phyloP scores from a whole-genome alignment of 2,329 filamentous ascomycete species.

The Waltergamsia citrina region DNA sequence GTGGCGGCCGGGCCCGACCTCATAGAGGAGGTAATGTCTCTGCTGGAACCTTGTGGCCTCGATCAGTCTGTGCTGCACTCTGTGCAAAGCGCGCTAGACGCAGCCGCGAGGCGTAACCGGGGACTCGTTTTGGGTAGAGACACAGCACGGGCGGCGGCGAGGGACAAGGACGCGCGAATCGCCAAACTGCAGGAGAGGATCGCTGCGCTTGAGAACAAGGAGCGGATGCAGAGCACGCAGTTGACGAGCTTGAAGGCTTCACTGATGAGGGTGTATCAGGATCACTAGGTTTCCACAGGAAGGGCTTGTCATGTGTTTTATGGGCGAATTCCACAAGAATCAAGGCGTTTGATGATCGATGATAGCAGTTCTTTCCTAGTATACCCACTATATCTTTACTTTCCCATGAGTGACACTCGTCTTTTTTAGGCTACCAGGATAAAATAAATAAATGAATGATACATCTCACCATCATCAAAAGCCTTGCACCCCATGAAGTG shows the following conservation, averaged over 20 bases:
- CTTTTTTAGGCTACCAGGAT: no score
- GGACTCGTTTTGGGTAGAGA: conserved; percentile 59
- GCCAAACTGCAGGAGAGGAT: conserved; percentile 25
- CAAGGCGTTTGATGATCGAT: no score
- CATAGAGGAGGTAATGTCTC: conserved; percentile 38
- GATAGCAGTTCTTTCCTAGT: no score
- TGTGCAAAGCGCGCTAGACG: conserved; percentile 37
- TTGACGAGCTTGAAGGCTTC: conserved; percentile 26
- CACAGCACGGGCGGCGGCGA: conserved; percentile 50
- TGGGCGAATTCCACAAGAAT: no score
- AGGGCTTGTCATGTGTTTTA: no score
- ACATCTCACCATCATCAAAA: no score
- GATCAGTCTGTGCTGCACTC: conserved; percentile 21
- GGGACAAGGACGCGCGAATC: conserved; percentile 46
- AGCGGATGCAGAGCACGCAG: conserved; percentile 17
- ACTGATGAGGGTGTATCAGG: conserved; percentile 25
- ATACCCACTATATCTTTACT: no score
- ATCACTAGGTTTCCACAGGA: no score
- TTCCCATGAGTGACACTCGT: no score
- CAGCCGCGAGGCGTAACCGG: conserved; percentile 45
- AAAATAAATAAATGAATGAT: no score
- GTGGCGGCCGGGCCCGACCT: conserved; percentile 31
- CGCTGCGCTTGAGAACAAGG: conserved; percentile 26
- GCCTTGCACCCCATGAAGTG: no score
- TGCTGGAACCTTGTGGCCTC: conserved; percentile 35